Evolutionary conservation across 371 early-diverging fungal genomes (phyloP), one percentile per base, ranked within the genome.

Genomic region (Mucor irregularis): DNA sequence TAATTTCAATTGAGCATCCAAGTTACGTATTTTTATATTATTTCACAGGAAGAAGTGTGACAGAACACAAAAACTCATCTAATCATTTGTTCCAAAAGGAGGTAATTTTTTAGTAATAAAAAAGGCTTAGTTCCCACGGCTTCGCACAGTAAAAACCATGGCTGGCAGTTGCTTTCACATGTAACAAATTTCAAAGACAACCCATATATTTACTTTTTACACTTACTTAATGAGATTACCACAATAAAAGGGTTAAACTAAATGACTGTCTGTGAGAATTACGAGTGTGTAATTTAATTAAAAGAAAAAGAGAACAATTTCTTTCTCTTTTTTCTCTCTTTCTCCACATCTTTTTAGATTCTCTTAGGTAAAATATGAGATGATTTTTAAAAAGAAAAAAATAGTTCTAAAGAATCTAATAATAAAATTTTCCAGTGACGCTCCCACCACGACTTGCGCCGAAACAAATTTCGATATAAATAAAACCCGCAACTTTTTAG

Each of bases 401-500:
- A 38, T 19, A 21, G n/a, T 22, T 24, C 13, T n/a, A 26, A 17
- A 34, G 5, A 49, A 35, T 21, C 34, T 13, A 49, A 37, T 37
- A 37, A 37, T 19, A 49, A 47, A 47, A 43, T 47, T 5, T 19
- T 33, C 9, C 16, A 45, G 45, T 45, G 45, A 45, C 45, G n/a
- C n/a, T n/a, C n/a, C n/a, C 29, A 22, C 45, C 29, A 25, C 45
- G 45, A 45, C 45, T n/a, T 11, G 16, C 45, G 45, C 45, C 45
- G 45, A 45, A 25, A n/a, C n/a, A n/a, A n/a, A n/a, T n/a, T n/a
- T n/a, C n/a, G n/a, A 45, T 28, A 4, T 45, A 40, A 30, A 51
- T 40, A 59, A 59, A 58, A 58, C 52, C 52, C 52, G 58, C 50
- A 33, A 45, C 30, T 43, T 54, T 54, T 54, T 46, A 26, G 30